Conservation (phyloP, 192 early-diverging fungal genomes). For the Coemansia erecta region DNA sequence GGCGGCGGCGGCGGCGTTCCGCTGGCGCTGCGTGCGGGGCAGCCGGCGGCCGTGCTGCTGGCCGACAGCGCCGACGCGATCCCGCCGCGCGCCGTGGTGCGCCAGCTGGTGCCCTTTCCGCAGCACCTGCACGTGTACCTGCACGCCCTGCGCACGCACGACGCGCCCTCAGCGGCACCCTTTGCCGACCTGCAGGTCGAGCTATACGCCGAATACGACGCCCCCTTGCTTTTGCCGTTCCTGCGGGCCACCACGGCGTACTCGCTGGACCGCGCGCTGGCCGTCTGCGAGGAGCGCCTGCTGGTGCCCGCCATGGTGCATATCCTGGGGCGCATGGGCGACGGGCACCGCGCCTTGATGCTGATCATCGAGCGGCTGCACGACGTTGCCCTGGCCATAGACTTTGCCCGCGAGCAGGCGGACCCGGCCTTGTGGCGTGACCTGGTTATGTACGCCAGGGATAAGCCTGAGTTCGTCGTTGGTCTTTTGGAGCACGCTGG, state of each 20-base stretch:
- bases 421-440: constrained; percentile 96
- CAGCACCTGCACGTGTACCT: constrained; percentile 84
- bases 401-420: constrained; percentile 97
- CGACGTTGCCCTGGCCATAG: constrained; percentile 93
- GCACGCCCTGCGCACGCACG: constrained; percentile 74
- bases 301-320: constrained; percentile 98
- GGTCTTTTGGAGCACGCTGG: constrained; percentile 77
- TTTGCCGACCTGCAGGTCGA: constrained; percentile 80
- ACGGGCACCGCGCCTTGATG: constrained; percentile 88
- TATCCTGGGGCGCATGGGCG: constrained; percentile 94
- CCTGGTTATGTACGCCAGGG: constrained; percentile 86
- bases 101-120: constrained; percentile 60
- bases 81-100: constrained; percentile 64
- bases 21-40: constrained; percentile 38
- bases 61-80: constrained; percentile 83
- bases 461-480: constrained; percentile 96
- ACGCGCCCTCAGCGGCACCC: constrained; percentile 61
- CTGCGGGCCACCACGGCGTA: constrained; percentile 75
- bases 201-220: constrained; percentile 90
- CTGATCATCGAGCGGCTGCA: constrained; percentile 88
- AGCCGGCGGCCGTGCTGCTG: constrained; percentile 71
- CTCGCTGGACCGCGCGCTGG: constrained; percentile 67
- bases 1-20: no score
- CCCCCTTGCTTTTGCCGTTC: constrained; percentile 75
- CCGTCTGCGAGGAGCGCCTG: constrained; percentile 78